These are phyloP conservation scores for Thielaviopsis cerberus DNA, from an alignment of 2,329 filamentous ascomycete species.

Conservation along the genomic window DNA sequence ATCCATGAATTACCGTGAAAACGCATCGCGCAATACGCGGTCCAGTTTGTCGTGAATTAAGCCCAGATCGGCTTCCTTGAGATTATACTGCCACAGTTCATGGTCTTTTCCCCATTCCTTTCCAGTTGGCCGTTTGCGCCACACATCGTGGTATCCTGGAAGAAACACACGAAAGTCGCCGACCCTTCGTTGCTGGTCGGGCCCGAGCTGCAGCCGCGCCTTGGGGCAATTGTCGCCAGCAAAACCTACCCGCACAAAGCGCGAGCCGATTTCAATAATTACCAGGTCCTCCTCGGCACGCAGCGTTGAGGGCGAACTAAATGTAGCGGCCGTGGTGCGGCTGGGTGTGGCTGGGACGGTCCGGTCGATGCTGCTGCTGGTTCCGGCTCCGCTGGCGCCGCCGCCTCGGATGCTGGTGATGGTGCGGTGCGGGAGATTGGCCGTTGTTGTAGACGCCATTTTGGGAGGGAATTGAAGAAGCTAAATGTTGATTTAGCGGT, in stretches of 20 bases:
- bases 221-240: constrained; percentile 69
- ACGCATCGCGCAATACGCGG: constrained; percentile 59
- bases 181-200: constrained; percentile 54
- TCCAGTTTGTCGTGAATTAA: constrained; percentile 78
- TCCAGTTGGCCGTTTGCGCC: constrained; percentile 27
- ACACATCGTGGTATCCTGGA: constrained; percentile 30
- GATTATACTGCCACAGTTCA: constrained; percentile 64
- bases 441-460: neutral
- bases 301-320: constrained; percentile 41
- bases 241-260: constrained; percentile 66
- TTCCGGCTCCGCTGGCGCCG: constrained; percentile 35
- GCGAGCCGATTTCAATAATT: constrained; percentile 65
- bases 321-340: constrained; percentile 33
- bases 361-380: constrained; percentile 26
- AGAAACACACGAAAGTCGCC: constrained; percentile 67
- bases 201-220: constrained; percentile 48
- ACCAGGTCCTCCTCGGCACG: constrained; percentile 68
- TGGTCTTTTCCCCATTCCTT: constrained; percentile 42
- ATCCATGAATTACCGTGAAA: constrained; percentile 46
- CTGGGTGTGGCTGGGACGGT: constrained; percentile 34
- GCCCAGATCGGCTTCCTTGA: constrained; percentile 55
- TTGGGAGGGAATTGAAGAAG: neutral
- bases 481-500: neutral
- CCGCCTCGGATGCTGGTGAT: constrained; percentile 9
- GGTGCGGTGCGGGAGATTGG: constrained; percentile 8